Base-by-base conservation (phyloP, 225 moss, liverwort and hornwort genomes). In the Polytrichum commune region DNA sequence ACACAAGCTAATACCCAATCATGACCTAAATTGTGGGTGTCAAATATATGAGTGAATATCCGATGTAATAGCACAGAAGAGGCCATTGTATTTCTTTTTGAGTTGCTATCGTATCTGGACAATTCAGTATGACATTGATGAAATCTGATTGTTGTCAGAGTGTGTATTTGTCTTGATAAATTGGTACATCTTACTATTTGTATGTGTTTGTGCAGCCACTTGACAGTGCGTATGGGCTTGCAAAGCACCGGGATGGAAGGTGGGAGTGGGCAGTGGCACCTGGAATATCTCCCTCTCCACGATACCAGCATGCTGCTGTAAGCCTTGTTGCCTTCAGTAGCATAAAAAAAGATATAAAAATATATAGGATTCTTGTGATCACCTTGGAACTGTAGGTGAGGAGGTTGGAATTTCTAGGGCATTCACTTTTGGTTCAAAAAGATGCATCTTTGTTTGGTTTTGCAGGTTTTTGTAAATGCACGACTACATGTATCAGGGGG, bases 271-370 rank as follows among this genome's bases (percentile, higher is more conserved):
- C 84, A 33, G 77, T 81, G 38, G 84, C 84, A 64, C 84, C 81
- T 29, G 84, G 84, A 20, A 80, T 84, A 56, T 84, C 84, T 74
- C 84, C 84, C 54, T 84, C 84, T 67, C 32, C 81, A 81, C 74
- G 81, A 64, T 84, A 84, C 63, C 84, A 84, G 80, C 84, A 84
- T 84, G 84, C 84, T 77, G 84, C 84, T 80, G 84, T 83, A 75
- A 80, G 83, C 24, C 38, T 70, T 38, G 3, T 26, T 16, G 25
- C 16, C 18, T 63, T 24, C 27, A 62, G 26, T 13, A 13, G 25
- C 13, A 24, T 7, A 26, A 26, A 26, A 26, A 26, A 26, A 1
- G 26, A 26, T 26, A 26, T 26, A 26, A 26, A 1, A 26, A 26
- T 26, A 26, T 6, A 28, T 18, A 10, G 19, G 27, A 5, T 28